Evolutionary conservation across 2,329 filamentous ascomycete species (phyloP), one percentile per base, ranked within the genome.

Genomic region (Arthrobotrys musiformis): DNA sequence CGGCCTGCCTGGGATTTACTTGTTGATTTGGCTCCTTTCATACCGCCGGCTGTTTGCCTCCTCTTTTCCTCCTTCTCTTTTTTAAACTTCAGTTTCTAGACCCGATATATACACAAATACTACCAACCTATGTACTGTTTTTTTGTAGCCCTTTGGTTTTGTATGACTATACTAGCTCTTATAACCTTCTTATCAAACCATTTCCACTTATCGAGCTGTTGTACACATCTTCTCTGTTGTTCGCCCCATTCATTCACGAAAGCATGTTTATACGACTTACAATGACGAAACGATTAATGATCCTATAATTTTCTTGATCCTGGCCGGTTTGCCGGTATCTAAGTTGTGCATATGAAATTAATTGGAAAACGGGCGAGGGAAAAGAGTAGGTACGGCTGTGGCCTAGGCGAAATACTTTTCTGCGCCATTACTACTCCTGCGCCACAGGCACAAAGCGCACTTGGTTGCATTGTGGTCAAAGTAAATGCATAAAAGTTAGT

Each of bases 91-190:
- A 7, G 15, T 5, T 56, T 28, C 50, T 58, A 58, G 54, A 40
- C 26, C 8, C 2, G 17, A 58, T 37, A 58, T 58, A 37, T 24
- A 26, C 40, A 24, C 30, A 24, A n/a, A n/a, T n/a, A n/a, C n/a
- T n/a, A n/a, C n/a, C n/a, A n/a, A 44, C 19, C 9, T 5, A 40
- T 58, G 54, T 56, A n/a, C 19, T n/a, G n/a, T n/a, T n/a, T n/a
- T n/a, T n/a, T 40, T n/a, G 54, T 24, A 9, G 19, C 19, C 54
- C 26, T 37, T 40, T 28, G 22, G 17, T 40, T 42, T 19, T 42
- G 54, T 58, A 58, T 58, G 54, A 40, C 8, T 58, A 58, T 40
- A 19, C 33, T n/a, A 58, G 33, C 48, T 37, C 17, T 7, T 24
- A n/a, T 24, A n/a, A 58, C 8, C 50, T 58, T 26, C 28, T 11